These are phyloP conservation scores for Dalechampia spathulata DNA, from an alignment of 441 rosid genomes.

Conservation along the genomic window DNA sequence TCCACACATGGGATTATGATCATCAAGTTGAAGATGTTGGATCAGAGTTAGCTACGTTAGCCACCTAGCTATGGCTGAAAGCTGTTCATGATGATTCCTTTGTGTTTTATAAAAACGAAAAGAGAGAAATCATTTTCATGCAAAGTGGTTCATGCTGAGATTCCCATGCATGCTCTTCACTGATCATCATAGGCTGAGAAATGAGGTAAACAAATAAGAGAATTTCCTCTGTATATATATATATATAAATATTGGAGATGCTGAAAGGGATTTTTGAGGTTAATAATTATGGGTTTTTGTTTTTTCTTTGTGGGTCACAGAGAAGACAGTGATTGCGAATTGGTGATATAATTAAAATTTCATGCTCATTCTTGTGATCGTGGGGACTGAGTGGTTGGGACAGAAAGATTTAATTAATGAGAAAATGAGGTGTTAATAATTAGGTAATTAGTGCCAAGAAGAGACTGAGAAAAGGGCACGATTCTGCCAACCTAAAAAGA, in stretches of 20 bases:
- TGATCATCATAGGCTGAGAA: neutral
- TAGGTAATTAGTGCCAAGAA: slow-evolving; percentile 60
- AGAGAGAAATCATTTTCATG: slow-evolving; percentile 15
- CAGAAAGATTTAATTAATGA: neutral
- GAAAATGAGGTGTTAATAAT: neutral
- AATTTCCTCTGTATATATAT: too few species aligned
- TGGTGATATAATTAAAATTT: neutral
- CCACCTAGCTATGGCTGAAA: neutral
- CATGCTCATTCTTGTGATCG: neutral
- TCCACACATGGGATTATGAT: too few species aligned
- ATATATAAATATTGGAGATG: neutral
- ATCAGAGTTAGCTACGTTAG: neutral
- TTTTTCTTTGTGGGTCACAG: neutral
- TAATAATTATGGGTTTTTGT: neutral
- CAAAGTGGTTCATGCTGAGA: neutral
- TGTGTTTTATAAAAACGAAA: too few species aligned
- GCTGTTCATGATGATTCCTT: neutral
- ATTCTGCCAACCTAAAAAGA: slow-evolving; percentile 79
- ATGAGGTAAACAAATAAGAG: neutral
- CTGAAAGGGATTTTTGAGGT: neutral
- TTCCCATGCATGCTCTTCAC: neutral
- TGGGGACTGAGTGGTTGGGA: slow-evolving; percentile 1
- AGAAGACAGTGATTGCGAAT: neutral
- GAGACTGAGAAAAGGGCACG: slow-evolving; percentile 85
- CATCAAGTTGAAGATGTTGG: too few species aligned